Percentiles rank a stretch among this genome's conserved stretches.
These are phyloP conservation scores for Solanum rostratum DNA, from an alignment of 257 asterid species.

Conservation along the genomic window DNA sequence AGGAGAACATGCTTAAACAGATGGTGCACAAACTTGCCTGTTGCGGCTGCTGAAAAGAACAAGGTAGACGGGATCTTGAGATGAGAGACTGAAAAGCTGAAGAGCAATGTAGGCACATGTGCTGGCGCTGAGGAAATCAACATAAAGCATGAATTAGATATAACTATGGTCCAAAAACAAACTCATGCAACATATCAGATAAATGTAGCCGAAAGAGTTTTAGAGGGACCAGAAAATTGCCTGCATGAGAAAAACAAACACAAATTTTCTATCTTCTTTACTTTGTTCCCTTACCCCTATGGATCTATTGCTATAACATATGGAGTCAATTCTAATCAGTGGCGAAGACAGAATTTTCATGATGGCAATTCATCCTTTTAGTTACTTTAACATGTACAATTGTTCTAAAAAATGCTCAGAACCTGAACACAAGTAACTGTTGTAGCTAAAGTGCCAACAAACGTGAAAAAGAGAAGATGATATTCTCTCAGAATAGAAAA, in stretches of 20 bases:
- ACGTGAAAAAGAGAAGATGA: neutral
- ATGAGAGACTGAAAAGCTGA: constrained; percentile 46
- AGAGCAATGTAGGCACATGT: constrained; percentile 55
- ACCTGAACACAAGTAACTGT: neutral
- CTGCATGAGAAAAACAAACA: neutral
- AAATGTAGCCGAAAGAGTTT: neutral
- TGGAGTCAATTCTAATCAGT: neutral
- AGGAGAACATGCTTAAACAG: neutral
- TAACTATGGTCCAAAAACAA: neutral
- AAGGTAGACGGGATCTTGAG: constrained; percentile 47
- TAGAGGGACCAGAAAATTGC: neutral
- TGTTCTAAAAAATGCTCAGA: neutral
- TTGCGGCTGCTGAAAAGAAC: constrained; percentile 45
- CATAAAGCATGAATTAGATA: neutral
- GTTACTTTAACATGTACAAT: too few species aligned
- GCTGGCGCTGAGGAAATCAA: constrained; percentile 37
- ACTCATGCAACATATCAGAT: neutral
- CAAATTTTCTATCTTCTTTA: neutral
- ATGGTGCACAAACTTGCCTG: constrained; percentile 44
- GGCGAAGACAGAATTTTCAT: neutral
- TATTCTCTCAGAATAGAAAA: neutral
- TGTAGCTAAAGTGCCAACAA: neutral
- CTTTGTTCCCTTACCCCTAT: neutral
- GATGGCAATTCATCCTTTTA: too few species aligned
- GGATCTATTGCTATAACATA: neutral